phyloP scores from a whole-genome alignment of 202 grass and related monocot species.

The Digitaria exilis region DNA sequence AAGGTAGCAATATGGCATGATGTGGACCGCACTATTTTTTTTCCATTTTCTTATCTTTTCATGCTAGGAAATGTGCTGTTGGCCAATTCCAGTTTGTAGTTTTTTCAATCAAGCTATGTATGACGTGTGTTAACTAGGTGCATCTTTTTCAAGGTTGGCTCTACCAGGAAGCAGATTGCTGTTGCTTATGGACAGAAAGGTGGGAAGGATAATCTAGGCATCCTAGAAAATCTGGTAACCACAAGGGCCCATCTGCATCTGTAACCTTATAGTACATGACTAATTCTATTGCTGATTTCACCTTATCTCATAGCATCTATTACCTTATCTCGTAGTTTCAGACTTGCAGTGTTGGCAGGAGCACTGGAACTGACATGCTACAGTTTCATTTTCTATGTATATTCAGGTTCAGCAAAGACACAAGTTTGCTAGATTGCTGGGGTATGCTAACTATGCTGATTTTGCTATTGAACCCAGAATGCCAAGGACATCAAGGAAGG shows the following conservation, averaged over 20 bases:
- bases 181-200: conserved; percentile 85
- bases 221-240: conserved; percentile 92
- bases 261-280: neutral
- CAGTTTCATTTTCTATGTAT: conserved; percentile 17
- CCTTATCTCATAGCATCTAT: neutral
- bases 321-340: too few relatives aligned
- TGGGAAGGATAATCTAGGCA: conserved; percentile 81
- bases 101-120: conserved; percentile 1
- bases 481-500: conserved; percentile 78
- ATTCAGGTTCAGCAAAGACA: conserved; percentile 66
- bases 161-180: conserved; percentile 76
- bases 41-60: neutral
- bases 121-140: conserved; percentile 31
- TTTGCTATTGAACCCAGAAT: conserved; percentile 80
- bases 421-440: conserved; percentile 68
- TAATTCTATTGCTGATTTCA: neutral
- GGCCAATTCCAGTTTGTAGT: neutral
- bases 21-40: neutral
- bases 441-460: conserved; percentile 82
- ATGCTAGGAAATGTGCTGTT: conserved; percentile 14
- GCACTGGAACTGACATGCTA: too few relatives aligned
- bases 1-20: conserved; percentile 2
- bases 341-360: too few relatives aligned
- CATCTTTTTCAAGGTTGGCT: conserved; percentile 61
- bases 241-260: conserved; percentile 18